phyloP scores from a whole-genome alignment of 2,329 filamentous ascomycete genomes.

The Leptographium lundbergii region DNA sequence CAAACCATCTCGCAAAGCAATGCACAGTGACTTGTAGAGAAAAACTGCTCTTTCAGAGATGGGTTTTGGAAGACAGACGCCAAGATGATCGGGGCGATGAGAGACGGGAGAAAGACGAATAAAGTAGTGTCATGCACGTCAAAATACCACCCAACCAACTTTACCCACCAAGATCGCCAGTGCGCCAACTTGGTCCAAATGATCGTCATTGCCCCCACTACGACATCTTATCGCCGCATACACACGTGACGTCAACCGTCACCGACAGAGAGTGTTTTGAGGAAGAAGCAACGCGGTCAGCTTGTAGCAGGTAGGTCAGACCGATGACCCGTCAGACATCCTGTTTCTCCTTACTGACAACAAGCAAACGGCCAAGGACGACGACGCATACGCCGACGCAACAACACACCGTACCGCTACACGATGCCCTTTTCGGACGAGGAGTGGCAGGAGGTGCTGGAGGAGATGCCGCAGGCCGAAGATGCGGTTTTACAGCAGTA shows the following conservation, averaged over 20 bases:
- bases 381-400: no score
- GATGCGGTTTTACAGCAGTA: slow-evolving; percentile 80
- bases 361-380: no score
- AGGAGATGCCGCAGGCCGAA: slow-evolving; percentile 41
- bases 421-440: slow-evolving; percentile 26
- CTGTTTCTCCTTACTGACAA: background rate
- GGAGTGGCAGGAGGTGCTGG: slow-evolving; percentile 44
- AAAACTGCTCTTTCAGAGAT: no score
- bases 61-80: no score
- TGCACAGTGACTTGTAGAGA: no score
- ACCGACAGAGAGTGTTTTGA: background rate
- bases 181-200: no score
- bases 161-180: background rate
- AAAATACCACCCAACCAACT: background rate
- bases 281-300: background rate
- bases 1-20: no score
- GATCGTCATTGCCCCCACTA: background rate
- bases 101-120: no score
- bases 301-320: background rate
- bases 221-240: background rate
- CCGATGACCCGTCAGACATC: background rate
- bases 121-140: no score
- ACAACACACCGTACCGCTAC: background rate
- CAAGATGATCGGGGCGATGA: no score
- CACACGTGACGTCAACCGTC: background rate